Evolutionary conservation across 371 early-diverging fungal species (phyloP).

Genomic region (Mucor velutinosus): DNA sequence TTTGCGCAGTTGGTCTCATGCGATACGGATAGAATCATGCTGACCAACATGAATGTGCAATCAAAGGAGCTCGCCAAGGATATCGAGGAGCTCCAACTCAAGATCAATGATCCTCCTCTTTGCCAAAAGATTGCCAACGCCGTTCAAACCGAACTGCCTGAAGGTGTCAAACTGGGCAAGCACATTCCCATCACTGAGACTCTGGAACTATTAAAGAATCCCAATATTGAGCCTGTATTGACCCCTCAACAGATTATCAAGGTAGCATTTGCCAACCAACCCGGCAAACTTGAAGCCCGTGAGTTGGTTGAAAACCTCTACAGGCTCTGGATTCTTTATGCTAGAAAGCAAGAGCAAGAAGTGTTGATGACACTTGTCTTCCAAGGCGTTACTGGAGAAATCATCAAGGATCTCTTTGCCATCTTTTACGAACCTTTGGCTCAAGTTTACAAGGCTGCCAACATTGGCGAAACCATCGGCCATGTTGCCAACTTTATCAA

Average conservation of each 20-base stretch:
- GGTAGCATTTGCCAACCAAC: conserved; percentile 33
- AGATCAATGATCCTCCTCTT: conserved; percentile 50
- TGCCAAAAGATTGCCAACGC: conserved; percentile 63
- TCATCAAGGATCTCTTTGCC: conserved; percentile 63
- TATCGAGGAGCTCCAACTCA: conserved; percentile 45
- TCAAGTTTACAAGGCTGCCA: conserved; percentile 68
- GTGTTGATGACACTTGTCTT: conserved; percentile 57
- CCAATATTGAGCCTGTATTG: conserved; percentile 46
- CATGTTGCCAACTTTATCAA: conserved; percentile 61
- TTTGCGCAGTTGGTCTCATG: neutral
- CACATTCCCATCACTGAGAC: conserved; percentile 23
- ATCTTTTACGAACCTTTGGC: conserved; percentile 70
- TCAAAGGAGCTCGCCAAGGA: conserved; percentile 54
- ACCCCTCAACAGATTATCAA: conserved; percentile 44
- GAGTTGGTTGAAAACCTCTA: conserved; percentile 46
- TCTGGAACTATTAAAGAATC: conserved; percentile 45
- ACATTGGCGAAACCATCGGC: conserved; percentile 62
- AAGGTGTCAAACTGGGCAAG: neutral
- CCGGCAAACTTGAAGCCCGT: conserved; percentile 20
- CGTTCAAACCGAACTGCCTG: conserved; percentile 42
- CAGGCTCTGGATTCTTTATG: conserved; percentile 51
- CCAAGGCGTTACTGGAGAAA: conserved; percentile 66
- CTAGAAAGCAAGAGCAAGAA: conserved; percentile 61
- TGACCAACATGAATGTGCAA: conserved; percentile 58
- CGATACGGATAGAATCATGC: conserved; percentile 38